Evolutionary conservation across 2,329 filamentous ascomycete genomes (phyloP).

Genomic region (Coniochaeta hoffmannii): DNA sequence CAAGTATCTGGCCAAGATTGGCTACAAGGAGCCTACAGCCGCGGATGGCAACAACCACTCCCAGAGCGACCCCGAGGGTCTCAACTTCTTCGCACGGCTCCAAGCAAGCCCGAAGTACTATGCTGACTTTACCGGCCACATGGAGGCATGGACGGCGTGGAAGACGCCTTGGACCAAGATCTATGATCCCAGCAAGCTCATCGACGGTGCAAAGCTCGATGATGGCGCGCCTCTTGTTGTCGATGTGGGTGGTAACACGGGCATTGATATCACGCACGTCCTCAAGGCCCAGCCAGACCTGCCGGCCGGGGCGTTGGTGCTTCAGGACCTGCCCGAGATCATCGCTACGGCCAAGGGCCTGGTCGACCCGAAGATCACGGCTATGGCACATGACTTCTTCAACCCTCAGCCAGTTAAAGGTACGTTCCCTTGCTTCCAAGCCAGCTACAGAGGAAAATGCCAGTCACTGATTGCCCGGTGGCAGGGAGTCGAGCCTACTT

Average conservation of each 20-base stretch:
- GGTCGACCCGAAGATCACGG: constrained; percentile 5
- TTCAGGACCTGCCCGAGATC: constrained; percentile 30
- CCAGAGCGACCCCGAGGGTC: constrained; percentile 12
- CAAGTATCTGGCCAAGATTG: constrained; percentile 22
- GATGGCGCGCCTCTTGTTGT: constrained; percentile 20
- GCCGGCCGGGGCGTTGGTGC: constrained; percentile 21
- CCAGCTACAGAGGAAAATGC: background rate
- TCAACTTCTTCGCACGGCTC: constrained; percentile 25
- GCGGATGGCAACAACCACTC: constrained; percentile 18
- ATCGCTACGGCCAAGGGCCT: constrained; percentile 19
- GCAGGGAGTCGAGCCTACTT: constrained; percentile 27
- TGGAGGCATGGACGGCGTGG: constrained; percentile 24
- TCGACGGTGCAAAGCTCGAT: constrained; percentile 11
- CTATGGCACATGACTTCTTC: constrained; percentile 17
- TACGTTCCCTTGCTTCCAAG: too few species aligned
- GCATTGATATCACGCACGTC: constrained; percentile 25
- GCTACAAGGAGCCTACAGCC: constrained; percentile 23
- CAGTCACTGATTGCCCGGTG: constrained; percentile 3
- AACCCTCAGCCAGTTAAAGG: constrained; percentile 16
- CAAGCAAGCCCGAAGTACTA: constrained; percentile 19
- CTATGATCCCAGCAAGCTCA: constrained; percentile 15
- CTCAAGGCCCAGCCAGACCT: constrained; percentile 22
- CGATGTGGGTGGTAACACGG: constrained; percentile 30
- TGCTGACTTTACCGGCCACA: constrained; percentile 25
- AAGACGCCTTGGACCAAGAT: constrained; percentile 26